A percentile compares a stretch with the other conserved stretches of the same genome.
These are phyloP conservation scores for Omphalea diandra DNA, from an alignment of 441 rosid species.

Conservation along the genomic window DNA sequence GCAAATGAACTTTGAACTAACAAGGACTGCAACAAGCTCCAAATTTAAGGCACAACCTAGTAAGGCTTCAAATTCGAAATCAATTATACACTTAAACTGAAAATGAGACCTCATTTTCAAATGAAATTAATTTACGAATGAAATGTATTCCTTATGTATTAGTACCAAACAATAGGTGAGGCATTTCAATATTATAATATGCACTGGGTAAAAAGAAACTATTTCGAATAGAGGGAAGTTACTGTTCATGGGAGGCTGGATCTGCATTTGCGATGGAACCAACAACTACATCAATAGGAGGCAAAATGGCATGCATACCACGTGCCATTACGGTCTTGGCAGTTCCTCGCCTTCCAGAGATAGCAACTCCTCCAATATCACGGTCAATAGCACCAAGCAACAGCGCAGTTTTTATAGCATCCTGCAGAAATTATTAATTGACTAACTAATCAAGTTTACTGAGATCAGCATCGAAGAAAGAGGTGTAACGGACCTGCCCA, in stretches of 20 bases:
- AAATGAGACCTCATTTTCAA: too few relatives aligned
- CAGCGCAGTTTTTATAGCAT: conserved; percentile 94
- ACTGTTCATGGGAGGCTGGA: conserved; percentile 85
- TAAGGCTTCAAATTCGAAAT: too few relatives aligned
- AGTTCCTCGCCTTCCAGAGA: conserved; percentile 86
- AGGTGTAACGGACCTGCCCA: conserved; percentile 53
- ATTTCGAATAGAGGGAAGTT: too few relatives aligned
- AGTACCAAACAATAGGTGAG: too few relatives aligned
- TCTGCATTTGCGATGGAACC: conserved; percentile 91
- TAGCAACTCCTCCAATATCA: conserved; percentile 90
- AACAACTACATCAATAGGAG: conserved; percentile 90
- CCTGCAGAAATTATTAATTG: conserved; percentile 52
- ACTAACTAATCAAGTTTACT: background rate
- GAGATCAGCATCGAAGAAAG: background rate
- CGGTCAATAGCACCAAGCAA: conserved; percentile 93
- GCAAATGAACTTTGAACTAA: too few relatives aligned
- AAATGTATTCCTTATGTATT: too few relatives aligned
- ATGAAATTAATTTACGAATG: too few relatives aligned
- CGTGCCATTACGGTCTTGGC: conserved; percentile 96
- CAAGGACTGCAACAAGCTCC: too few relatives aligned
- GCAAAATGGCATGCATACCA: conserved; percentile 80
- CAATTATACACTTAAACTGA: too few relatives aligned
- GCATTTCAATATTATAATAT: too few relatives aligned
- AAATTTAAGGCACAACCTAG: too few relatives aligned
- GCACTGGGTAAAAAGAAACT: too few relatives aligned